Conservation (phyloP, 495 filamentous ascomycete species). For the Neurospora sp. region DNA sequence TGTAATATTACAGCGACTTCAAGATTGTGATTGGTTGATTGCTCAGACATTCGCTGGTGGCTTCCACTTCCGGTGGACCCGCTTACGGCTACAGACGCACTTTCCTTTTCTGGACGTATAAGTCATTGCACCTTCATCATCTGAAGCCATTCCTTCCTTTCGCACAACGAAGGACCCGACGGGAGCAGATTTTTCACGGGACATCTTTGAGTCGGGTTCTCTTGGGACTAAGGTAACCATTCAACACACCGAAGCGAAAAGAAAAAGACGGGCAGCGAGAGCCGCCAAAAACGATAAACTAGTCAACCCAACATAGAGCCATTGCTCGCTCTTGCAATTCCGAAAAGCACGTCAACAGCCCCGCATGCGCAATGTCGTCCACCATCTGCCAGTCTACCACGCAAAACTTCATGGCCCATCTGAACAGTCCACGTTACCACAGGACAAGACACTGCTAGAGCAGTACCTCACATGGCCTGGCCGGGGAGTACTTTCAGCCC, state of each 20-base stretch:
- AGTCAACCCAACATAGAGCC: not conserved
- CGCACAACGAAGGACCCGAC: not conserved
- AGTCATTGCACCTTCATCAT: not conserved
- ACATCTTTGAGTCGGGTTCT: not conserved
- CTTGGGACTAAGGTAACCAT: not conserved
- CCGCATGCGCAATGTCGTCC: not conserved
- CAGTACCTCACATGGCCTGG: not conserved
- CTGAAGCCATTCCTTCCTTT: not conserved
- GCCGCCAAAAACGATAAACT: not conserved
- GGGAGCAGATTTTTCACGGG: not conserved
- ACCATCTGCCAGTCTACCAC: not conserved
- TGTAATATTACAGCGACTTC: not conserved
- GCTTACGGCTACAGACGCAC: not conserved
- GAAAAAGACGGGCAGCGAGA: not conserved
- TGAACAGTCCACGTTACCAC: not conserved
- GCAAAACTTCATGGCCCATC: not conserved
- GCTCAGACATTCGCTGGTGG: not conserved
- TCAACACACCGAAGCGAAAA: not conserved
- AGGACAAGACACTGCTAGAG: not conserved
- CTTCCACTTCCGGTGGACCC: not conserved
- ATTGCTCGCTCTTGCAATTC: not conserved
- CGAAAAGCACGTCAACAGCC: not conserved
- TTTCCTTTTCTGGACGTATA: not conserved
- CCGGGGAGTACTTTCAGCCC: not conserved
- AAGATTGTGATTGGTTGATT: not conserved